These are phyloP conservation scores for Penicillium corylophilum DNA, from an alignment of 2,329 filamentous ascomycete species.

Conservation along the genomic window DNA sequence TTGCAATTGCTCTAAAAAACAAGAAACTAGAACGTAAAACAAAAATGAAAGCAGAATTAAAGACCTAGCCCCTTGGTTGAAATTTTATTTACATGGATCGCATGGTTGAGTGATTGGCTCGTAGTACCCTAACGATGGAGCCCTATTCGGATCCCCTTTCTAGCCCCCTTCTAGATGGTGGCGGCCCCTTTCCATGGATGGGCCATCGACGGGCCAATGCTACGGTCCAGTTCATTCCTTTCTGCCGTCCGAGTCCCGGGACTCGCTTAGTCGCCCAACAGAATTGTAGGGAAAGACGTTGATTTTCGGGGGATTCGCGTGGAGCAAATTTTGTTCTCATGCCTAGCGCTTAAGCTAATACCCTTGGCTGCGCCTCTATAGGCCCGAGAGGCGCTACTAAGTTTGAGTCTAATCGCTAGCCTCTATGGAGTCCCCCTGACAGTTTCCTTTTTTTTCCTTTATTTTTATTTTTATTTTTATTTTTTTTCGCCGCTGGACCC, in stretches of 20 bases:
- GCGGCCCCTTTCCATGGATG: conserved; percentile 15
- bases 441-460: conserved; percentile 1
- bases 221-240: not conserved
- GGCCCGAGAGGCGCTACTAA: conserved; percentile 1
- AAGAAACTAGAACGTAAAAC: not conserved
- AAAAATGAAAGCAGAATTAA: not conserved
- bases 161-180: conserved; percentile 15
- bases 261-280: conserved; percentile 15
- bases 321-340: conserved; percentile 7
- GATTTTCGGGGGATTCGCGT: conserved; percentile 13
- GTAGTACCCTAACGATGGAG: conserved; percentile 7
- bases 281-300: conserved; percentile 14
- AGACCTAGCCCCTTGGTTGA: not conserved
- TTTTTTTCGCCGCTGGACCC: not conserved
- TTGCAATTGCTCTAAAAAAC: not conserved
- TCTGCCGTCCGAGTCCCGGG: conserved; percentile 2
- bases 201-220: conserved; percentile 6
- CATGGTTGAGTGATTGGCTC: conserved; percentile 16
- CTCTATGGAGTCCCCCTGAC: conserved; percentile 3
- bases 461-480: not conserved
- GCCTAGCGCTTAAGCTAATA: conserved; percentile 11
- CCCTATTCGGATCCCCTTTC: conserved; percentile 16
- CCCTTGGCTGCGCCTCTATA: conserved; percentile 3
- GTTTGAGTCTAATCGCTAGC: conserved; percentile 17
- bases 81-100: conserved; percentile 11